phyloP scores from a whole-genome alignment of 164 flowering plant genomes.

The Vitis labrusca region DNA sequence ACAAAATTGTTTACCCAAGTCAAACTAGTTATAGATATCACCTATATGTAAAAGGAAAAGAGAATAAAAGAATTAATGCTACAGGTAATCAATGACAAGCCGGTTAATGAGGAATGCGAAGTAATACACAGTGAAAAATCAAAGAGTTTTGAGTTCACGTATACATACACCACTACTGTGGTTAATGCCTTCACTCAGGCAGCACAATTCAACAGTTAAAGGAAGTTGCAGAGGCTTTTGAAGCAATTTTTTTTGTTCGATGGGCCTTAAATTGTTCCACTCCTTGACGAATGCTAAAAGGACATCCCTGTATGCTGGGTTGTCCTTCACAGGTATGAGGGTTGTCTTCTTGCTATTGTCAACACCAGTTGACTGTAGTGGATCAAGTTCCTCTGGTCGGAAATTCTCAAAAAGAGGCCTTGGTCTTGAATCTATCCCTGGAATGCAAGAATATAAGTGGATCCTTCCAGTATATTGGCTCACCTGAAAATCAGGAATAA shows the following conservation, averaged over 20 bases:
- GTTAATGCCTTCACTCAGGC: conserved; percentile 60
- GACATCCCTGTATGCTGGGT: conserved; percentile 39
- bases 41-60: neutral
- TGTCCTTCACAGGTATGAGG: conserved; percentile 30
- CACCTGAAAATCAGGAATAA: conserved; percentile 44
- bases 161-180: conserved; percentile 65
- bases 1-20: neutral
- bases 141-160: neutral
- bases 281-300: conserved; percentile 53
- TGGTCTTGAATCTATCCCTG: conserved; percentile 69
- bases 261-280: conserved; percentile 73
- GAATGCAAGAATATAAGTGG: conserved; percentile 75
- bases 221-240: conserved; percentile 90
- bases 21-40: neutral
- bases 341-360: conserved; percentile 21
- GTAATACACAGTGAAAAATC: neutral
- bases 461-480: conserved; percentile 86
- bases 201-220: conserved; percentile 65
- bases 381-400: conserved; percentile 72
- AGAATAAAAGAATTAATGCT: neutral
- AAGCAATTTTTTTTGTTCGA: conserved; percentile 61
- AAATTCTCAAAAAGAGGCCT: conserved; percentile 72
- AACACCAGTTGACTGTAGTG: conserved; percentile 17
- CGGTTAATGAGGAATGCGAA: neutral
- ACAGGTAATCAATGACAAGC: neutral